Conservation (phyloP, 306 rosid genomes). For the Styphnolobium japonicum region DNA sequence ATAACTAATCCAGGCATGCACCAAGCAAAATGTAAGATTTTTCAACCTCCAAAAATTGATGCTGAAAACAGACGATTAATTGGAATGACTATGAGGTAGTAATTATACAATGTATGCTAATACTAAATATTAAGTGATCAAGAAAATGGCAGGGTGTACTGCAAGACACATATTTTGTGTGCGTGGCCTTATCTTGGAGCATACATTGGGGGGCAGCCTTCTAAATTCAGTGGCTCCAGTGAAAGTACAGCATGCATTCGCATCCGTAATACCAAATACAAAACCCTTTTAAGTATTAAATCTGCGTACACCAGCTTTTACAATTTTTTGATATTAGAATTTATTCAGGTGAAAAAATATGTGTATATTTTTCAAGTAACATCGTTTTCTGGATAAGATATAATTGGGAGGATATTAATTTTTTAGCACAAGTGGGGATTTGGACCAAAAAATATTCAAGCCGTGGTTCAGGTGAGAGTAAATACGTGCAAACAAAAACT, state of each 20-base stretch:
- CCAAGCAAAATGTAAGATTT: neutral
- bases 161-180: conserved; percentile 7
- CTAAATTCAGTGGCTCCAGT: conserved; percentile 1
- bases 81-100: neutral
- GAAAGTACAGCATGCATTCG: neutral
- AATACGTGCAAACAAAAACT: conserved; percentile 41
- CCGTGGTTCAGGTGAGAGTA: conserved; percentile 27
- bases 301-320: neutral
- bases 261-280: neutral
- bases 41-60: neutral
- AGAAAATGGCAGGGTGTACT: neutral
- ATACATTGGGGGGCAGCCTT: conserved; percentile 22
- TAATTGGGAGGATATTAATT: neutral
- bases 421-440: conserved; percentile 25
- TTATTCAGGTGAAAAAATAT: conserved; percentile 40
- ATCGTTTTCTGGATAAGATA: conserved; percentile 29
- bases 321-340: neutral
- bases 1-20: neutral
- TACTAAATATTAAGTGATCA: neutral
- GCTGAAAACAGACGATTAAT: neutral
- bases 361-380: neutral
- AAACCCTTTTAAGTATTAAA: conserved; percentile 13
- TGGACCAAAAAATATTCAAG: conserved; percentile 29
- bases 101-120: too few relatives aligned
- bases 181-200: conserved; percentile 43